Percentiles rank a stretch among this genome's conserved stretches.
These are phyloP conservation scores for Kluyveromyces siamensis DNA, from an alignment of 805 yeast genomes.

Conservation along the genomic window DNA sequence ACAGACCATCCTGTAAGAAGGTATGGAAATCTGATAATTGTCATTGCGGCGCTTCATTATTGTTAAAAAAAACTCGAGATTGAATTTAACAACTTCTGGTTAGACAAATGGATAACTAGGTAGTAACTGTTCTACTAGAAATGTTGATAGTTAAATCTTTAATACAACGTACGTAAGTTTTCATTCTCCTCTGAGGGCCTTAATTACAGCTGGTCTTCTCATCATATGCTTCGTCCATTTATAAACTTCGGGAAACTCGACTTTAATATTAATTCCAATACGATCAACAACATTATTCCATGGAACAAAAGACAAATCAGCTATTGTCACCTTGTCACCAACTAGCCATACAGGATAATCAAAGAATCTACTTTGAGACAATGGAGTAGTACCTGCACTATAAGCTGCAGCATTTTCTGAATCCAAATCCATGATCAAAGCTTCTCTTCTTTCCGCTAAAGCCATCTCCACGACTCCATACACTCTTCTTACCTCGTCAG, in stretches of 20 bases:
- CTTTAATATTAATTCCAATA: constrained; percentile 78
- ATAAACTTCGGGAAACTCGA: constrained; percentile 90
- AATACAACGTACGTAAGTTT: constrained; percentile 1
- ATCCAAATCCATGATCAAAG: constrained; percentile 80
- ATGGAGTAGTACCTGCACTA: constrained; percentile 79
- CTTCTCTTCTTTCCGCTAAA: constrained; percentile 84
- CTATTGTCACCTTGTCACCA: constrained; percentile 74
- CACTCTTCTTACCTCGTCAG: constrained; percentile 86
- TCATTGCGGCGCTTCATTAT: no score
- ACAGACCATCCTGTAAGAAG: no score
- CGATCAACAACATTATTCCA: constrained; percentile 96
- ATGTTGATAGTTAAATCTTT: constrained; percentile 1
- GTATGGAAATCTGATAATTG: no score
- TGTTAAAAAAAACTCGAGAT: no score
- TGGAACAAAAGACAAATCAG: constrained; percentile 88
- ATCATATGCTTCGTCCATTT: constrained; percentile 94
- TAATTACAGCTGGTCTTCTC: constrained; percentile 85
- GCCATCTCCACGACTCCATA: constrained; percentile 95
- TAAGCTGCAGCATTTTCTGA: constrained; percentile 81
- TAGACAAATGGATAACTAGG: not conserved
- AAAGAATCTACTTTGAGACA: constrained; percentile 75
- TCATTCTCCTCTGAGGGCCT: constrained; percentile 71
- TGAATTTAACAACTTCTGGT: no score
- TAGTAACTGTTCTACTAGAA: not conserved
- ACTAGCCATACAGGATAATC: constrained; percentile 95